These are phyloP conservation scores for Euphorbia lathyris DNA, from an alignment of 345 rosid genomes.

Conservation along the genomic window DNA sequence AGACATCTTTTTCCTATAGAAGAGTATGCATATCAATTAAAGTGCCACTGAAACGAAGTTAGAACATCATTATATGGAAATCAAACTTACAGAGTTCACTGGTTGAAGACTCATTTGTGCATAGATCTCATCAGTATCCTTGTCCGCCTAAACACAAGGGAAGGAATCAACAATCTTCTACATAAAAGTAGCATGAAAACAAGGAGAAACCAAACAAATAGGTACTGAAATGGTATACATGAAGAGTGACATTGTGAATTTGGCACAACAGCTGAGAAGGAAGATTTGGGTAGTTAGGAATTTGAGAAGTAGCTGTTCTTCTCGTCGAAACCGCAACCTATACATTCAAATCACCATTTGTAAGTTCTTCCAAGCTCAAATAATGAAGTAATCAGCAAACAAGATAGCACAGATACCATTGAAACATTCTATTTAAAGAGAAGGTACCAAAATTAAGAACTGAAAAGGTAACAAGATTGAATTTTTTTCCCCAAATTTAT, in stretches of 20 bases:
- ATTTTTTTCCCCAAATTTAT: not conserved
- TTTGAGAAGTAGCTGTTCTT: slow-evolving; percentile 79
- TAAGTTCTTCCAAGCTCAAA: not conserved
- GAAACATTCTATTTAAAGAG: not conserved
- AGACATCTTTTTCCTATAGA: slow-evolving; percentile 80
- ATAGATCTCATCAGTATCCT: slow-evolving; percentile 89
- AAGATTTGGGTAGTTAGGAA: slow-evolving; percentile 94
- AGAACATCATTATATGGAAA: not conserved
- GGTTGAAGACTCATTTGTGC: slow-evolving; percentile 98
- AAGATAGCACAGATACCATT: not conserved
- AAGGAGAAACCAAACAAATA: not conserved
- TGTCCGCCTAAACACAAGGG: slow-evolving; percentile 64
- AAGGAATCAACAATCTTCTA: not conserved
- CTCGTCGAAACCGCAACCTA: slow-evolving; percentile 94
- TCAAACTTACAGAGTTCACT: slow-evolving; percentile 67
- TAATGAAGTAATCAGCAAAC: not conserved
- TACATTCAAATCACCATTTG: not conserved
- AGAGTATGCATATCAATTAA: slow-evolving; percentile 2
- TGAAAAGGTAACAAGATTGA: not conserved
- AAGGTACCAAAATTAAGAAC: not conserved
- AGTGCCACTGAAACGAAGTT: not conserved
- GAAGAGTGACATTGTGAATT: slow-evolving; percentile 86
- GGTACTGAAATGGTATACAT: slow-evolving; percentile 43
- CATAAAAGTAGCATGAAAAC: not conserved
- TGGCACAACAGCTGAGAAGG: slow-evolving; percentile 95